Conservation (phyloP, 768 basidiomycete genomes). For the Xerocomus brunneocitrinus region DNA sequence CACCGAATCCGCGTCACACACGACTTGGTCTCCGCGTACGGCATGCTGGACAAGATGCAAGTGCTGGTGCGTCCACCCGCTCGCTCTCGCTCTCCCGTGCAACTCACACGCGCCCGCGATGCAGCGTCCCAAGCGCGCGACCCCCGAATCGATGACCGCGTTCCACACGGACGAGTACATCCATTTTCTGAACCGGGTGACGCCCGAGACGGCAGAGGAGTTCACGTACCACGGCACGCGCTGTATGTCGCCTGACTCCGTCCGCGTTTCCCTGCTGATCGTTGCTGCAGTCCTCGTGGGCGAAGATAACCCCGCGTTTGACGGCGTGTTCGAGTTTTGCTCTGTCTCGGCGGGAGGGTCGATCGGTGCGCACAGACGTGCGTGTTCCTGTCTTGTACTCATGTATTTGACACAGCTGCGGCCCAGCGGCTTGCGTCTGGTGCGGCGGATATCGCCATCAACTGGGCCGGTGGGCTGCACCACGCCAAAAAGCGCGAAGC, state of each 20-base stretch:
- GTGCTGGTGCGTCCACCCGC: slow-evolving; percentile 53
- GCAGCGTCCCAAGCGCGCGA: slow-evolving; percentile 67
- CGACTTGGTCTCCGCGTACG: slow-evolving; percentile 85
- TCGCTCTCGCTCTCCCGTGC: not conserved
- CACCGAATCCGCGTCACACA: slow-evolving; percentile 93
- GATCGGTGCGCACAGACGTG: slow-evolving; percentile 52
- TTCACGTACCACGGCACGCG: slow-evolving; percentile 79
- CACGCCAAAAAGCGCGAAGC: slow-evolving; percentile 99
- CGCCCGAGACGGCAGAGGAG: slow-evolving; percentile 86
- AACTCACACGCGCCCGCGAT: not conserved
- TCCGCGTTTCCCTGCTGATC: not conserved
- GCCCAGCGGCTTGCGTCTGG: slow-evolving; percentile 78
- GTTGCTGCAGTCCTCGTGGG: slow-evolving; percentile 51
- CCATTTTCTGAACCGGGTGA: slow-evolving; percentile 83
- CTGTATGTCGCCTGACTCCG: slow-evolving; percentile 49
- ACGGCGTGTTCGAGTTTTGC: slow-evolving; percentile 95
- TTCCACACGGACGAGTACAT: slow-evolving; percentile 99
- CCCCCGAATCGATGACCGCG: slow-evolving; percentile 75
- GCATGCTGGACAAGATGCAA: slow-evolving; percentile 93
- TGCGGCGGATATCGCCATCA: slow-evolving; percentile 78
- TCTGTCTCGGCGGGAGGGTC: slow-evolving; percentile 95
- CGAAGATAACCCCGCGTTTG: slow-evolving; percentile 95
- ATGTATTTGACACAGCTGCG: slow-evolving; percentile 42
- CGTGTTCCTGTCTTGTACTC: not conserved
- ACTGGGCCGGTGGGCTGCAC: slow-evolving; percentile 98